These are phyloP conservation scores for Crassisporium funariophilum DNA, from an alignment of 768 basidiomycete genomes.

Conservation along the genomic window DNA sequence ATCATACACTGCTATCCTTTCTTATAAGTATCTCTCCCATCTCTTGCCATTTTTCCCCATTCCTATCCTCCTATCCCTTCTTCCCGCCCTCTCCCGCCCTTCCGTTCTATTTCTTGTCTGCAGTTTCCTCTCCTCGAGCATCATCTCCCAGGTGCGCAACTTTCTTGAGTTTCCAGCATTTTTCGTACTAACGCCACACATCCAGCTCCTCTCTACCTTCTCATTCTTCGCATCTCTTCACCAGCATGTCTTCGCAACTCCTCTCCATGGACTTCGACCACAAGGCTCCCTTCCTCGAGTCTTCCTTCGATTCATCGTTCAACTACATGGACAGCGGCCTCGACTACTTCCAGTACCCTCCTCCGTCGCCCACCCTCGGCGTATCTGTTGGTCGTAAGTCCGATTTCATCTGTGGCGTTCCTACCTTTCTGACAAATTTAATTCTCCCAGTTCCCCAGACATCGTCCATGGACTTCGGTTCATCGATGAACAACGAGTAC, in stretches of 20 bases:
- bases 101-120: conserved; percentile 39
- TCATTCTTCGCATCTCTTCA: conserved; percentile 31
- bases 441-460: conserved; percentile 51
- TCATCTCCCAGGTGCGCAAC: too few species aligned
- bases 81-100: conserved; percentile 32
- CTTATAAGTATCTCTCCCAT: conserved; percentile 25
- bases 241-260: conserved; percentile 35
- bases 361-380: conserved; percentile 58
- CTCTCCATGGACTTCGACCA: conserved; percentile 51
- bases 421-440: conserved; percentile 15
- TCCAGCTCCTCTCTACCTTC: conserved; percentile 26
- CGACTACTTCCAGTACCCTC: conserved; percentile 73
- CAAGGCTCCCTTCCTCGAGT: conserved; percentile 36
- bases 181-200: conserved; percentile 29
- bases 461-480: conserved; percentile 65
- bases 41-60: conserved; percentile 24
- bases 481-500: conserved; percentile 54
- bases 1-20: too few species aligned
- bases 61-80: conserved; percentile 30
- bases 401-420: conserved; percentile 3
- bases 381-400: conserved; percentile 67
- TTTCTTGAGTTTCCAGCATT: conserved; percentile 13
- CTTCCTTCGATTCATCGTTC: conserved; percentile 50
- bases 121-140: conserved; percentile 31
- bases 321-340: conserved; percentile 53